Evolutionary conservation across 202 grass and related monocot species (phyloP).

Genomic region (Panicum virgatum): DNA sequence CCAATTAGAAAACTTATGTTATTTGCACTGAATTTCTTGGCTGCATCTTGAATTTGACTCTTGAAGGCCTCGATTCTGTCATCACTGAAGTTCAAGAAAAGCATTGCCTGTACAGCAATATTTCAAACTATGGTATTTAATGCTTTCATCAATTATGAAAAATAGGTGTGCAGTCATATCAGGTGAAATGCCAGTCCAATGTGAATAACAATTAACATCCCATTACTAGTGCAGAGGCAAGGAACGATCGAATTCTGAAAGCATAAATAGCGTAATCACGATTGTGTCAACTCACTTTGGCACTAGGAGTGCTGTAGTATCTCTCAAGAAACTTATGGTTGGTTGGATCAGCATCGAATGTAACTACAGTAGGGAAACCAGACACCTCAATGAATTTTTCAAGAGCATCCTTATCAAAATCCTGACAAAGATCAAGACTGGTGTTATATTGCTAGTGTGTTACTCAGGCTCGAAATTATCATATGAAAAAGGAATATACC

Average conservation of each 20-base stretch:
- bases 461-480: not conserved
- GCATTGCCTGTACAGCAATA: conserved; percentile 70
- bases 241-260: conserved; percentile 28
- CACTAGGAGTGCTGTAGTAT: conserved; percentile 62
- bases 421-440: conserved; percentile 41
- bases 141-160: conserved; percentile 8
- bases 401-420: conserved; percentile 67
- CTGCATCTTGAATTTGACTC: conserved; percentile 61
- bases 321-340: conserved; percentile 81
- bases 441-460: conserved; percentile 6
- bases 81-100: conserved; percentile 72
- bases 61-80: conserved; percentile 64
- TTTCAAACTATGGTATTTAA: conserved; percentile 8
- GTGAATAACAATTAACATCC: conserved; percentile 13
- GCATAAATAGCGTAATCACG: conserved; percentile 21
- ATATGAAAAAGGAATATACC: conserved; percentile 40
- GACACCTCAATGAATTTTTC: conserved; percentile 78
- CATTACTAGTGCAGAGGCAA: conserved; percentile 27
- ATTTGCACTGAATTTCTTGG: conserved; percentile 60
- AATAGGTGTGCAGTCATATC: not conserved
- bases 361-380: conserved; percentile 70
- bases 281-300: conserved; percentile 67
- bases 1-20: conserved; percentile 90
- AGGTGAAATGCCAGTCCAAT: not conserved
- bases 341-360: conserved; percentile 57